Evolutionary conservation across 208 protist genomes (phyloP).

Genomic region (Phytomonas sp.): DNA sequence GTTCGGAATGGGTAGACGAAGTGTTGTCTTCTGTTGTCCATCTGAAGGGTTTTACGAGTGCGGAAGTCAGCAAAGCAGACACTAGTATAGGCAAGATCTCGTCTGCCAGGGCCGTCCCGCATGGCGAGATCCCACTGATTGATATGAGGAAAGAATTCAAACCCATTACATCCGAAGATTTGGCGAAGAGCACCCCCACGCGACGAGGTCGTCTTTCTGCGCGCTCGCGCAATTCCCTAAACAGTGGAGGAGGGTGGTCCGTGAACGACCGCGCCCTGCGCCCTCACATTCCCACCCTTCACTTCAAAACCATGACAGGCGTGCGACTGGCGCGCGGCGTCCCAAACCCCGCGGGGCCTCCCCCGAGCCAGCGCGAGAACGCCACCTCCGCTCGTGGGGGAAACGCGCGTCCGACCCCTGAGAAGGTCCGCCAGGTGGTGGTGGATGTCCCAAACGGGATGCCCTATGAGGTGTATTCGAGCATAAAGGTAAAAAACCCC

Average conservation of each 20-base stretch:
- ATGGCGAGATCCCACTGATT: conserved; percentile 14
- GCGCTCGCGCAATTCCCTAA: not conserved
- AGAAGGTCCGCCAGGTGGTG: conserved; percentile 10
- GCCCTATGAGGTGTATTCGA: conserved; percentile 46
- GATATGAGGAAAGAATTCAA: conserved; percentile 52
- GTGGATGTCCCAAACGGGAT: conserved; percentile 22
- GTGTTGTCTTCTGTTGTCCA: not conserved
- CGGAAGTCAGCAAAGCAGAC: not conserved
- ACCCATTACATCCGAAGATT: conserved; percentile 13
- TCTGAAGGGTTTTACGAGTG: not conserved
- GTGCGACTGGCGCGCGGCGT: conserved; percentile 13
- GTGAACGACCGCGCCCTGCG: conserved; percentile 8
- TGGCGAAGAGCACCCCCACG: not conserved
- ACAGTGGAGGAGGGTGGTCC: not conserved
- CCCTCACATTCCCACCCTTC: conserved; percentile 24
- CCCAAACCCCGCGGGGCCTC: not conserved
- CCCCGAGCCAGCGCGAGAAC: not conserved
- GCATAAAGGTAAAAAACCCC: conserved; percentile 43
- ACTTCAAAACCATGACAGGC: conserved; percentile 29
- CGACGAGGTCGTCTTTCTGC: not conserved
- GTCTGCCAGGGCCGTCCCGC: conserved; percentile 6
- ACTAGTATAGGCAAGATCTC: not conserved
- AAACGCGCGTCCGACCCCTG: not conserved
- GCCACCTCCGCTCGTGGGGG: not conserved
- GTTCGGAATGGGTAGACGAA: not conserved